Percentiles rank a stretch among this genome's conserved stretches.
Evolutionary conservation across 257 asterid genomes (phyloP).

Genomic region (Plantago major): DNA sequence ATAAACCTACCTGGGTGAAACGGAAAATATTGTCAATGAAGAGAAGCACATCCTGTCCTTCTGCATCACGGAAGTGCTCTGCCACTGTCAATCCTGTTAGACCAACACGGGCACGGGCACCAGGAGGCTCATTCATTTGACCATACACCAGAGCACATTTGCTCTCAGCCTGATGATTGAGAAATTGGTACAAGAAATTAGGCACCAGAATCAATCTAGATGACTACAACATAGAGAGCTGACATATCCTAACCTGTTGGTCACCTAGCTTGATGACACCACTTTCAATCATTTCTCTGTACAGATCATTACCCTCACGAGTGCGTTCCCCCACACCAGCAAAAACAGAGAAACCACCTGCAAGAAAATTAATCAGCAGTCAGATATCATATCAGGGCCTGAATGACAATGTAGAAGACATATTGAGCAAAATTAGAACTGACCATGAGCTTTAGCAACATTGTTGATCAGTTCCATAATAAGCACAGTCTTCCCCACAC

Average conservation of each 20-base stretch:
- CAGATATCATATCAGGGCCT: neutral
- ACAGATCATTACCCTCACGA: conserved; percentile 97
- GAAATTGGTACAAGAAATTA: neutral
- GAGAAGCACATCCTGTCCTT: conserved; percentile 99
- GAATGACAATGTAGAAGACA: neutral
- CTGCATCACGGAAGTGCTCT: conserved; percentile 99
- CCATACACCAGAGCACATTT: conserved; percentile 97
- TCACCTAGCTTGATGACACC: conserved; percentile 99
- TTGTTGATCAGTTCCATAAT: conserved; percentile 54
- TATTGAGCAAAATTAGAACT: conserved; percentile 11
- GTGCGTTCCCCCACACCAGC: conserved; percentile 99
- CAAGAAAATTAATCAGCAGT: too few species aligned
- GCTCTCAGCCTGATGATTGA: conserved; percentile 64
- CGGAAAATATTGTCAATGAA: conserved; percentile 98
- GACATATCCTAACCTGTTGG: conserved; percentile 56
- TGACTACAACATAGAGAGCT: neutral
- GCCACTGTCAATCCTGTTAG: conserved; percentile 99
- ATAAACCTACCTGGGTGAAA: conserved; percentile 70
- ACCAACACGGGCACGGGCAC: conserved; percentile 99
- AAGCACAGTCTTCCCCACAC: conserved; percentile 45
- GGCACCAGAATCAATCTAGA: conserved; percentile 1
- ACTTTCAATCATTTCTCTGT: conserved; percentile 99
- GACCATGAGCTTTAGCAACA: conserved; percentile 52
- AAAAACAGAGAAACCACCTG: conserved; percentile 75
- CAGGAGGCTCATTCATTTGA: conserved; percentile 99